Conservation (phyloP, 2,329 filamentous ascomycete species). For the Epichloe amarillans region DNA sequence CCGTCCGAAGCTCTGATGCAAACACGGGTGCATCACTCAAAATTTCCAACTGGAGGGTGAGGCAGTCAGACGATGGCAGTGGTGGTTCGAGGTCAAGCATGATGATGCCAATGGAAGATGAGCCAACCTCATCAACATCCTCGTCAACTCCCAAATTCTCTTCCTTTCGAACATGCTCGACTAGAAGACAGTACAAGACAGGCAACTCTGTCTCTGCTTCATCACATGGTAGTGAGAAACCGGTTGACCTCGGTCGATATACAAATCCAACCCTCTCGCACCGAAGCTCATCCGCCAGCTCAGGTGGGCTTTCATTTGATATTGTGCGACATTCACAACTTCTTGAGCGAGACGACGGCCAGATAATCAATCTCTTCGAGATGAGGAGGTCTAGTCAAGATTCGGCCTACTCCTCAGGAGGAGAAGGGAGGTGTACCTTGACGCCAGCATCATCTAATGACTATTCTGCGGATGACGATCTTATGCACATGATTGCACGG, state of each 20-base stretch:
- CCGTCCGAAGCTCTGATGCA: not conserved
- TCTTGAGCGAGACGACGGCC: not conserved
- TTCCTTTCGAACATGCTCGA: not conserved
- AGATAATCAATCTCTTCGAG: not conserved
- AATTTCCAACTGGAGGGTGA: constrained; percentile 4
- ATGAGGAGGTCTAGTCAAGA: not conserved
- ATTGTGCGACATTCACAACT: not conserved
- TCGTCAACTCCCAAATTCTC: not conserved
- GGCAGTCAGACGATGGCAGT: constrained; percentile 1
- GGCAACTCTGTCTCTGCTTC: not conserved
- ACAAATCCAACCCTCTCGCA: not conserved
- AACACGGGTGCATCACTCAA: not conserved
- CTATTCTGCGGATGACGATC: not conserved
- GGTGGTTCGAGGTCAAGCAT: not conserved
- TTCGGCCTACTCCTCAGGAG: not conserved
- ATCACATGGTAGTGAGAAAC: not conserved
- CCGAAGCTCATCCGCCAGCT: not conserved
- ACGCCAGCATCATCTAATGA: not conserved
- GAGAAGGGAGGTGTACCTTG: not conserved
- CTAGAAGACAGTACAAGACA: not conserved
- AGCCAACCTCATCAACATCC: not conserved
- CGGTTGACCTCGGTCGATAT: not conserved
- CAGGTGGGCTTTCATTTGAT: not conserved
- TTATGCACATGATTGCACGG: not conserved
- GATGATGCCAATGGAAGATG: not conserved